These are phyloP conservation scores for Colletotrichum sp. DNA, from an alignment of 2,329 filamentous ascomycete genomes.

Conservation along the genomic window DNA sequence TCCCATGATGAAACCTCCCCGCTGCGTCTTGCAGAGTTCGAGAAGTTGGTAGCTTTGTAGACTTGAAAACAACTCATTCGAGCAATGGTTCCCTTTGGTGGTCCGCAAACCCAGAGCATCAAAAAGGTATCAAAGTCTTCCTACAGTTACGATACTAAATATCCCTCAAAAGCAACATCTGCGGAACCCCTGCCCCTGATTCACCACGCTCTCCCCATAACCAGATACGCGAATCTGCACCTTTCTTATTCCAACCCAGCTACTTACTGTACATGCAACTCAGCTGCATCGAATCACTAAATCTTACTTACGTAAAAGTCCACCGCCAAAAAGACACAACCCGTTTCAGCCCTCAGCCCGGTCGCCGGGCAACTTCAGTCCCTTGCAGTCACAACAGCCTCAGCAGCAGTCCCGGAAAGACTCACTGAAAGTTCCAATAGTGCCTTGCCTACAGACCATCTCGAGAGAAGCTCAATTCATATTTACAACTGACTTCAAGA, in stretches of 20 bases:
- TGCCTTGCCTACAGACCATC: not conserved
- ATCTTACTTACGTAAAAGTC: not conserved
- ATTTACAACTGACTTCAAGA: not conserved
- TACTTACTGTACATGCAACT: not conserved
- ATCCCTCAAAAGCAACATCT: not conserved
- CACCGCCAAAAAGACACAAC: not conserved
- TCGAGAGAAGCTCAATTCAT: rapidly evolving
- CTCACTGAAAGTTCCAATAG: too few relatives aligned
- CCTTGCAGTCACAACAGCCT: not conserved
- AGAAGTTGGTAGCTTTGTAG: rapidly evolving
- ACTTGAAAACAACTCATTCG: rapidly evolving
- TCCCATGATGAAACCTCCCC: not conserved
- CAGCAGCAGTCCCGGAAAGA: not conserved
- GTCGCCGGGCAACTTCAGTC: not conserved
- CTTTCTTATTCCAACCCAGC: not conserved
- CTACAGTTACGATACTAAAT: not conserved
- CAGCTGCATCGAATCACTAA: not conserved
- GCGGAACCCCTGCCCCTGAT: not conserved
- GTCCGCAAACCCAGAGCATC: too few relatives aligned
- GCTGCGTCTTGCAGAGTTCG: not conserved
- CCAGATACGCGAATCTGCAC: not conserved
- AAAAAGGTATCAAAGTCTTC: rapidly evolving
- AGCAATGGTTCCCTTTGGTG: too few relatives aligned
- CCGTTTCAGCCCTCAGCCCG: not conserved
- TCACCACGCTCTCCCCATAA: not conserved